These are phyloP conservation scores for Linum trigynum DNA, from an alignment of 345 rosid species.

Conservation along the genomic window DNA sequence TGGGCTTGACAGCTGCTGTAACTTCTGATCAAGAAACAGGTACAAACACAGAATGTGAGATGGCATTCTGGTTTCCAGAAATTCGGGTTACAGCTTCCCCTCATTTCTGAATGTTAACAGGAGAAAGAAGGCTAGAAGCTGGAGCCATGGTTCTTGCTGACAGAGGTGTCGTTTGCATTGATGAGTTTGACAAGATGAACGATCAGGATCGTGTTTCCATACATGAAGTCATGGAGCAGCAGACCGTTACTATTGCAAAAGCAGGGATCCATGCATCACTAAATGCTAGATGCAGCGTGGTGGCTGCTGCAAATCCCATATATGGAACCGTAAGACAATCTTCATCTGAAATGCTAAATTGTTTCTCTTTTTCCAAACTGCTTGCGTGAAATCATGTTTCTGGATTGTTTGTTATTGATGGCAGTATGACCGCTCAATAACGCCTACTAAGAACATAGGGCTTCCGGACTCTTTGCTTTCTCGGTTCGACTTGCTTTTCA, in stretches of 20 bases:
- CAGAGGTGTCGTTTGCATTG: constrained; percentile 93
- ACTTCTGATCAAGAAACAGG: constrained; percentile 99
- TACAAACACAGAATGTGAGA: constrained; percentile 14
- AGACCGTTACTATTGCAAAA: constrained; percentile 97
- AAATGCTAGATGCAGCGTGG: constrained; percentile 96
- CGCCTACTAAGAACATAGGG: constrained; percentile 98
- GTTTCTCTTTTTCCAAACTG: constrained; percentile 2
- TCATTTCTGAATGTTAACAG: constrained; percentile 26
- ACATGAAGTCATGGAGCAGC: constrained; percentile 99
- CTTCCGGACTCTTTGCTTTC: constrained; percentile 99
- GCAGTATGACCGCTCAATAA: constrained; percentile 95
- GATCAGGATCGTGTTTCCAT: constrained; percentile 98
- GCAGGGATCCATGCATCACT: constrained; percentile 98
- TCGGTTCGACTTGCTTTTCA: constrained; percentile 91
- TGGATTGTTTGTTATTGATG: constrained; percentile 6
- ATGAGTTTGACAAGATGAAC: constrained; percentile 98
- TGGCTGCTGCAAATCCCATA: constrained; percentile 99
- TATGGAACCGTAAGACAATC: constrained; percentile 80
- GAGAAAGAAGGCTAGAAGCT: constrained; percentile 97
- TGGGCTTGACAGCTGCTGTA: constrained; percentile 98
- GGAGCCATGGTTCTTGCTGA: constrained; percentile 99
- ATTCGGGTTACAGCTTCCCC: constrained; percentile 1
- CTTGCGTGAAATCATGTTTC: background rate
- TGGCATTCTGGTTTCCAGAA: constrained; percentile 2
- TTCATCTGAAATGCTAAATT: background rate